Evolutionary conservation across 2,329 filamentous ascomycete species (phyloP), one percentile per base, ranked within the genome.

Genomic region (Endothia cerciana): DNA sequence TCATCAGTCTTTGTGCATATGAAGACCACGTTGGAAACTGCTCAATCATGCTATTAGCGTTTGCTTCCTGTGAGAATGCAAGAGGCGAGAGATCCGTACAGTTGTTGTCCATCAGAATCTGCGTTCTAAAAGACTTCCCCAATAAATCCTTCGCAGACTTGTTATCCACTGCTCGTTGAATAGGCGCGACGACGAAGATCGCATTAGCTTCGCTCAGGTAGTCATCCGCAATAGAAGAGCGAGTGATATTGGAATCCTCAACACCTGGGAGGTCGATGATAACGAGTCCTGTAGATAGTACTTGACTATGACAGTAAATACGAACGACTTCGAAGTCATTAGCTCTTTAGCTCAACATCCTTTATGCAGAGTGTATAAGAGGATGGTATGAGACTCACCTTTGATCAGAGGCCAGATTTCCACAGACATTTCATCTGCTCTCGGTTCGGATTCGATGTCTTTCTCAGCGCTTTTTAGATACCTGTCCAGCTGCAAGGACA

Each of bases 1-100:
- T 89, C 85, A 70, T 90, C 88, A 0, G 85, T 85, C 70, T 88
- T 89, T n/a, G 81, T 83, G 72, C 86, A 89, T 13, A 90, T 85
- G 67, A 89, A 89, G 0, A 85, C 87, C 2, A 89, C 78, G 2
- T 76, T 79, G 8, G 77, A 80, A n/a, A 58, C 55, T 58, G 8
- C 8, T 40, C 33, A 28, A 2, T 25, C 36, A 22, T 7, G 13
- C 11, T 1, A 58, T 58, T 58, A 58, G 55, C 55, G 22, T 2
- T 13, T 38, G 7, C 13, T 5, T 33, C 17, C 7, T 5, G 19
- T 8, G 36, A 22, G 3, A 8, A 13, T 3, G n/a, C n/a, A 8
- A 28, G 36, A 19, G 7, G 11, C 1, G 28, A 13, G 30, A 22
- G 10, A 40, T 1, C 4, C 36, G 4, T 40, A 58, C 55, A 5